Evolutionary conservation across 2,329 filamentous ascomycete species (phyloP).

Genomic region (Aspergillus proliferans): DNA sequence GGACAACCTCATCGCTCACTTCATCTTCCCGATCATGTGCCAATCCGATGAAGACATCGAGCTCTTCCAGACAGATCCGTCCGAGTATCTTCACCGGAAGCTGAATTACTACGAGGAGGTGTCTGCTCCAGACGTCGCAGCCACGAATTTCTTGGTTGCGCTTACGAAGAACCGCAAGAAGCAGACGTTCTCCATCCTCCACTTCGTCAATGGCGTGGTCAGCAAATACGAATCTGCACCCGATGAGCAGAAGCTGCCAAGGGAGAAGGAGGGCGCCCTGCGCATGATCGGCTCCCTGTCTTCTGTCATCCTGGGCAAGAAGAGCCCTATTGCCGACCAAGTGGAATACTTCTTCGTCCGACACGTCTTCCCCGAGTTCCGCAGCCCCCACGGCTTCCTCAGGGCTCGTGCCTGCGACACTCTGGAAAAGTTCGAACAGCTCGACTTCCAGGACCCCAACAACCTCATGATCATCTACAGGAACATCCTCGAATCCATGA

Average conservation of each 20-base stretch:
- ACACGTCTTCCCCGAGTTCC: constrained; percentile 97
- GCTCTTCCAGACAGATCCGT: constrained; percentile 87
- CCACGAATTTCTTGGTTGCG: constrained; percentile 92
- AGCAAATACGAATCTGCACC: constrained; percentile 82
- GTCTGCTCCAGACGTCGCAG: constrained; percentile 87
- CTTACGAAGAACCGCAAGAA: constrained; percentile 91
- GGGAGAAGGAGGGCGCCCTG: constrained; percentile 92
- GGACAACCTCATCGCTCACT: constrained; percentile 85
- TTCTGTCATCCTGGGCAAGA: constrained; percentile 91
- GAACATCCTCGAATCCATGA: constrained; percentile 95
- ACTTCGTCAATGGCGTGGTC: constrained; percentile 91
- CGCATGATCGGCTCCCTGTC: constrained; percentile 96
- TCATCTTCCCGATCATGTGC: constrained; percentile 92
- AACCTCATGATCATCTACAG: constrained; percentile 95
- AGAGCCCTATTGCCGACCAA: constrained; percentile 94
- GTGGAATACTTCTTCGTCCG: constrained; percentile 98
- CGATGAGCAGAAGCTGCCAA: constrained; percentile 83
- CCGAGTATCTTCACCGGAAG: constrained; percentile 94
- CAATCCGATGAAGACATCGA: constrained; percentile 87
- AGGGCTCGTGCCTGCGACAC: constrained; percentile 94
- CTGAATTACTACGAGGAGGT: constrained; percentile 98
- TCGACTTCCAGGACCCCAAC: constrained; percentile 93
- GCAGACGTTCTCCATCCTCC: constrained; percentile 89
- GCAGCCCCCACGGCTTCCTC: constrained; percentile 83
- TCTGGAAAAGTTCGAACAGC: constrained; percentile 93